phyloP scores from a whole-genome alignment of 768 basidiomycete species.

The Rhizopogon sp. region DNA sequence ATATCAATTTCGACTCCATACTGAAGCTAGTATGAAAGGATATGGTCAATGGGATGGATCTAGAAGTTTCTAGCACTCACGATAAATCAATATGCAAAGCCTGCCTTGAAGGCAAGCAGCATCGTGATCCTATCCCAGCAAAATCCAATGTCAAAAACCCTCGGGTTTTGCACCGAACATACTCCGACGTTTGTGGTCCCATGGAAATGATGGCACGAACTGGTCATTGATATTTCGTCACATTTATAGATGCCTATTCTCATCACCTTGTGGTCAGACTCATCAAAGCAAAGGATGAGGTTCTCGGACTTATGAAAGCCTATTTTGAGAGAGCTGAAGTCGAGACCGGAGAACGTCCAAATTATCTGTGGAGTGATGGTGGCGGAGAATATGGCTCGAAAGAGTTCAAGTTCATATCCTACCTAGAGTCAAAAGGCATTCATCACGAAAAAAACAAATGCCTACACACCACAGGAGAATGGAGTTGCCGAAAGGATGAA shows the following conservation, averaged over 20 bases:
- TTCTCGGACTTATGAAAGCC: constrained; percentile 2
- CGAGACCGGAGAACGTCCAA: constrained; percentile 9
- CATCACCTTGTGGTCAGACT: constrained; percentile 11
- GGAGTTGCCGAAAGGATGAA: constrained; percentile 37
- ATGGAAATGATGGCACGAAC: constrained; percentile 4
- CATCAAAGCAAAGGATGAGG: constrained; percentile 10
- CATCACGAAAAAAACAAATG: constrained; percentile 12
- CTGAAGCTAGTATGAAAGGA: too few species aligned
- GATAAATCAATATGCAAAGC: constrained; percentile 6
- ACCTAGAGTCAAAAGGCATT: constrained; percentile 10
- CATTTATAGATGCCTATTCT: constrained; percentile 15
- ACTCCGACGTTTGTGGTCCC: constrained; percentile 17
- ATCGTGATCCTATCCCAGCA: constrained; percentile 6
- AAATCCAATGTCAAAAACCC: constrained; percentile 2
- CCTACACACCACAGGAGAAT: constrained; percentile 36
- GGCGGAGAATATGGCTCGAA: constrained; percentile 18
- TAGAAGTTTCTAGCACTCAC: neutral
- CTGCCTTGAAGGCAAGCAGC: constrained; percentile 21
- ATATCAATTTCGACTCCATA: too few species aligned
- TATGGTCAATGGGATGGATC: too few species aligned
- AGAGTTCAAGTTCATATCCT: constrained; percentile 1
- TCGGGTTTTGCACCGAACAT: constrained; percentile 1
- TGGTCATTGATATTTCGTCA: constrained; percentile 12
- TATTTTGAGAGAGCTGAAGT: constrained; percentile 10
- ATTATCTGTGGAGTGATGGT: constrained; percentile 16